Evolutionary conservation across 352 stramenopile genomes (phyloP), one percentile per base, ranked within the genome.

Genomic region (Albugo laibachii): DNA sequence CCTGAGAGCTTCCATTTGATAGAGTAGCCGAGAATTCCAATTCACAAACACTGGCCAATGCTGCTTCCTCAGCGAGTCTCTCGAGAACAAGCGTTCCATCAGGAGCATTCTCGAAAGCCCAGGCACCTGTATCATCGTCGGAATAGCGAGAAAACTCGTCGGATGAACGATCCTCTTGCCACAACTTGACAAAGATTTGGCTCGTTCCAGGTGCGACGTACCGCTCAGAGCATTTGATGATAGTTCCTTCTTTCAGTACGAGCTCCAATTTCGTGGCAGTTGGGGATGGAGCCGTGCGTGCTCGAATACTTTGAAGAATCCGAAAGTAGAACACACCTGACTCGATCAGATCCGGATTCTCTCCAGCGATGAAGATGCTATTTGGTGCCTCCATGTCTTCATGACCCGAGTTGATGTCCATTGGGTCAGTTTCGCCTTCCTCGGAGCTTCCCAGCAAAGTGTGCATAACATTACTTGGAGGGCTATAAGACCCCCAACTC

Each of bases 61-160:
- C 43, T 13, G 53, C 21, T 50, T 46, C 36, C 11, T 40, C 40
- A 6, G 50, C 43, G n/a, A 56, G 38, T 11, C 52, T 39, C 21
- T 57, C 52, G 3, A 84, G 56, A 11, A 80, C 69, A 2, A 80
- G 54, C 0, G 63, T 65, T 0, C 70, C 70, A 24, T 80, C 63
- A 11, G 57, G 50, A 0, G 72, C 78, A 39, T 74, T 82, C 56
- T 80, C 67, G 44, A 78, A 84, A 11, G 67, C 65, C 72, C 69
- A 84, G 0, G 76, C 45, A 10, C 69, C 69, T 2, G 63, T 53
- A 27, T 57, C 55, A 27, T 77, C 59, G 52, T 66, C 61, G 54
- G 40, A 24, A 45, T 21, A 24, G 54, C 52, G 13, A 12, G 27
- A 13, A 41, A 34, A 2, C 56, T 45, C 4, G 24, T 15, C 16